phyloP scores from a whole-genome alignment of 345 rosid genomes.

The Salix caprea region DNA sequence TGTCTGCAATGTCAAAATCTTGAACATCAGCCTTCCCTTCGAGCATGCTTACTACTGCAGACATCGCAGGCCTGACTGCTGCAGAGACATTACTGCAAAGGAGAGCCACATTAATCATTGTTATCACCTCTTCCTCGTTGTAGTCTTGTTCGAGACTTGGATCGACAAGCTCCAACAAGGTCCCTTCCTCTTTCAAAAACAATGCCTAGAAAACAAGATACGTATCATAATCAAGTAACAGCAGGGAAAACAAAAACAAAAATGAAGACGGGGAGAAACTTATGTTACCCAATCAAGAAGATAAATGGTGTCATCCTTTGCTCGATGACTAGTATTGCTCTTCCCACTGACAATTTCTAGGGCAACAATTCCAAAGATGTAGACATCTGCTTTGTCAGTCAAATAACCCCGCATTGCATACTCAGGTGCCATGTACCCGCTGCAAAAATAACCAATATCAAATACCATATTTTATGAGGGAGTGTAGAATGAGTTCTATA shows the following conservation, averaged over 20 bases:
- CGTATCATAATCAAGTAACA: not conserved
- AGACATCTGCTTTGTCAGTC: slow-evolving; percentile 53
- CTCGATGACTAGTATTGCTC: slow-evolving; percentile 24
- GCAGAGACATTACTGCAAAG: slow-evolving; percentile 15
- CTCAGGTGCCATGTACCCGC: slow-evolving; percentile 59
- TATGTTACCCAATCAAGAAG: slow-evolving; percentile 45
- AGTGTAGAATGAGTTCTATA: no score
- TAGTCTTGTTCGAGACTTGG: slow-evolving; percentile 2
- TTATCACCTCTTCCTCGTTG: slow-evolving; percentile 14
- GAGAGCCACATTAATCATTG: slow-evolving; percentile 9
- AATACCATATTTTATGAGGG: no score
- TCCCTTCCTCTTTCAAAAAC: slow-evolving; percentile 10
- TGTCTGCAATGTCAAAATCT: slow-evolving; percentile 2
- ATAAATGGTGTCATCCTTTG: slow-evolving; percentile 34
- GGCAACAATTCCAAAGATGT: slow-evolving; percentile 50
- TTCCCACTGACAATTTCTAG: slow-evolving; percentile 44
- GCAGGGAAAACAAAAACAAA: no score
- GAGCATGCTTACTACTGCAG: slow-evolving; percentile 23
- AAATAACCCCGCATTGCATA: slow-evolving; percentile 50
- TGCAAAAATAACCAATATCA: slow-evolving; percentile 20
- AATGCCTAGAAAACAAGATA: slow-evolving; percentile 11
- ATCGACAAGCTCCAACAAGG: slow-evolving; percentile 16
- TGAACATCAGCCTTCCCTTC: slow-evolving; percentile 20
- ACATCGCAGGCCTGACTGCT: slow-evolving; percentile 18
- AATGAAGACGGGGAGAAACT: not conserved